Evolutionary conservation across 2,329 filamentous ascomycete genomes (phyloP), one percentile per base, ranked within the genome.

Genomic region (Sclerotinia nivalis): DNA sequence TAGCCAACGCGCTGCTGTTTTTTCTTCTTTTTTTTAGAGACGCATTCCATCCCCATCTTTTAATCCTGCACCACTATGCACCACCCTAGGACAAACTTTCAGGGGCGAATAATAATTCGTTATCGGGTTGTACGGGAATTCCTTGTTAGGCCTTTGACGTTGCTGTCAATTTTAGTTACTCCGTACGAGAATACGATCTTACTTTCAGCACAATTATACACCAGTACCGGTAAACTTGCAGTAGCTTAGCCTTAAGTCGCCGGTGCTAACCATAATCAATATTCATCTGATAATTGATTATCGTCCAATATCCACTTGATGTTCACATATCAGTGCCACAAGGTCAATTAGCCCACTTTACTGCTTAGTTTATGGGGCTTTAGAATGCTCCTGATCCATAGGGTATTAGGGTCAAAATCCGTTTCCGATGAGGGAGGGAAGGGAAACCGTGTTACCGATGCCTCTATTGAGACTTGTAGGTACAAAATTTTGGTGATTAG

Each of bases 401-500:
- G 40, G 40, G 25, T 31, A 34, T 31, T 40, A 31, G 45, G 20
- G 7, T 61, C 40, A n/a, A 61, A 34, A 61, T 45, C 40, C 37
- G 20, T 61, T 61, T 61, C 34, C 6, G 40, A 22, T 47, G 22
- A 31, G 25, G 6, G 28, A 20, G 40, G 15, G 7, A 22, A 20
- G 40, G 28, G 22, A 61, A 61, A 18, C 25, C 58, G 18, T 61
- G 40, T 61, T 47, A 61, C 40, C 58, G 58, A 40, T 61, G 45
- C 58, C 43, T 28, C n/a, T 9, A 45, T 45, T 25, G 58, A n/a
- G 9, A 45, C 18, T 25, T 40, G 13, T 43, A 12, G 15, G 34
- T 13, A 43, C 34, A 43, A n/a, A 22, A 28, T 28, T 28, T 20
- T 43, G 56, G n/a, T 3, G 40, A 18, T 47, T 22, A n/a, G 40